Evolutionary conservation across 441 rosid genomes (phyloP).

Genomic region (Pelargonium myrrhifolium): DNA sequence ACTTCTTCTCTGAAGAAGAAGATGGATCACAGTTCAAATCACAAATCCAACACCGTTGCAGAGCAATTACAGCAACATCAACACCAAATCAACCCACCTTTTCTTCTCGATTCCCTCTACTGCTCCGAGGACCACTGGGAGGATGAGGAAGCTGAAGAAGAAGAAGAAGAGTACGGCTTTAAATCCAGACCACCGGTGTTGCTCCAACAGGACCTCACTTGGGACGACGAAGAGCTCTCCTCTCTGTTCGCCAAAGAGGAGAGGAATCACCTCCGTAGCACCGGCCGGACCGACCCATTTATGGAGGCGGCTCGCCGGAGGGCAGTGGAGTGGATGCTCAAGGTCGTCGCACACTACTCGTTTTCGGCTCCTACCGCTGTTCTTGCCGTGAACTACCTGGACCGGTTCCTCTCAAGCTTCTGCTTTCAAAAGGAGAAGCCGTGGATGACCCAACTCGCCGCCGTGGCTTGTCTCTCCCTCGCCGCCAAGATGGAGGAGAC

Average conservation of each 20-base stretch:
- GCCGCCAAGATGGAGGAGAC: constrained; percentile 6
- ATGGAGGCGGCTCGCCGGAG: neutral
- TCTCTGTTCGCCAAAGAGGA: neutral
- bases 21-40: too few species aligned
- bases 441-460: neutral
- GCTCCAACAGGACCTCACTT: neutral
- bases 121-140: too few species aligned
- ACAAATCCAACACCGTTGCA: too few species aligned
- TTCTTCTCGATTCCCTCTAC: too few species aligned
- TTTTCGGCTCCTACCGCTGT: neutral
- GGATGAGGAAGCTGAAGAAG: too few species aligned
- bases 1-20: too few species aligned
- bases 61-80: too few species aligned
- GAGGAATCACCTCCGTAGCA: neutral
- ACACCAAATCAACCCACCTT: too few species aligned
- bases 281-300: neutral
- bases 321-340: neutral
- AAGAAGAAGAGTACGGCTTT: too few species aligned
- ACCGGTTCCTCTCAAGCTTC: neutral
- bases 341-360: neutral
- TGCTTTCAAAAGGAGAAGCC: neutral
- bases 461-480: neutral
- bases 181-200: too few species aligned
- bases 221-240: neutral
- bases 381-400: neutral